phyloP scores from a whole-genome alignment of 2,329 filamentous ascomycete species.

The Arthrobotrys entomopaga region DNA sequence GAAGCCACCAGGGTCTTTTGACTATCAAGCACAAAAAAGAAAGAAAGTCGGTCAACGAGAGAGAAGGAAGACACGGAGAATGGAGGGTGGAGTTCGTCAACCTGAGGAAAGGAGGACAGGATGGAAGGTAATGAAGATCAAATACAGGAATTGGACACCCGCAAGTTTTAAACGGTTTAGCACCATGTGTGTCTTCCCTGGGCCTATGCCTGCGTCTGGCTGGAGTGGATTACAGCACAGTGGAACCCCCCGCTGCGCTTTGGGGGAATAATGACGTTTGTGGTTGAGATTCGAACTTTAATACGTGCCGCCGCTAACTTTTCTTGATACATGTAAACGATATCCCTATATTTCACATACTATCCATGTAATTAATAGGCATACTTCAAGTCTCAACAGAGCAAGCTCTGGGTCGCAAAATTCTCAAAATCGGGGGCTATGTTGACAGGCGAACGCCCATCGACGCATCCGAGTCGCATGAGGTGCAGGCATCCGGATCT shows the following conservation, averaged over 20 bases:
- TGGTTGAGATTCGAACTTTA: conserved; percentile 5
- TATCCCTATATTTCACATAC: background rate
- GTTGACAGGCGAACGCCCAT: too few relatives aligned
- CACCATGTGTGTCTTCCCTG: conserved; percentile 17
- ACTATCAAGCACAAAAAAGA: conserved; percentile 42
- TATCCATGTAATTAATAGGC: too few relatives aligned
- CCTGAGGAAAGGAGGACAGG: conserved; percentile 37
- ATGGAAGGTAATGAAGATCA: conserved; percentile 54
- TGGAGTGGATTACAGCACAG: conserved; percentile 24
- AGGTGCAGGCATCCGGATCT: conserved; percentile 36
- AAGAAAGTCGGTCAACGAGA: conserved; percentile 21
- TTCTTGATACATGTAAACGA: background rate
- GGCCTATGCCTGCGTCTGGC: conserved; percentile 2
- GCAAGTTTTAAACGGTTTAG: conserved; percentile 50
- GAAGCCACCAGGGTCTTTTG: conserved; percentile 48
- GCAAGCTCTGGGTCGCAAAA: too few relatives aligned
- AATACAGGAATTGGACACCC: conserved; percentile 40
- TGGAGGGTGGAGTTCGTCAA: conserved; percentile 40
- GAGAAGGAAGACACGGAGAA: conserved; percentile 39
- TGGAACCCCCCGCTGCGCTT: background rate
- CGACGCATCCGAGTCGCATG: conserved; percentile 12
- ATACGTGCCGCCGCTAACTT: conserved; percentile 49
- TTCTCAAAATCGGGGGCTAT: background rate
- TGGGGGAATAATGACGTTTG: too few relatives aligned
- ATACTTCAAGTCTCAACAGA: background rate